Conservation (phyloP, 441 rosid species). For the Pelargonium myrrhifolium region DNA sequence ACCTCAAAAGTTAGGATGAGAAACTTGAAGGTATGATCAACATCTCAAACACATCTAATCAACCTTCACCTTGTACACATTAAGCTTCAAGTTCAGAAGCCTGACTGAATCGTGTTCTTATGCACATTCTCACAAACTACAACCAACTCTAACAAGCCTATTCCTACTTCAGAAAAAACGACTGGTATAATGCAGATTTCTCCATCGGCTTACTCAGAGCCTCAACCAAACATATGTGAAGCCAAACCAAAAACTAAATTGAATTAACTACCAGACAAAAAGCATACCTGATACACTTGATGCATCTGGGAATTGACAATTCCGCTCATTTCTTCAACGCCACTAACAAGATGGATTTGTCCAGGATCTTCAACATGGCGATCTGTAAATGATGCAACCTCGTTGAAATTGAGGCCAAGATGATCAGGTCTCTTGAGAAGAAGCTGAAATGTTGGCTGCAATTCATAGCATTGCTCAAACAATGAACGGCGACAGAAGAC, state of each 20-base stretch:
- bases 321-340: constrained; percentile 67
- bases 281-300: constrained; percentile 55
- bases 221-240: background rate
- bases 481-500: constrained; percentile 88
- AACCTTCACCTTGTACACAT: background rate
- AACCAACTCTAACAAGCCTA: constrained; percentile 1
- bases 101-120: background rate
- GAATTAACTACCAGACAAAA: constrained; percentile 6
- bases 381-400: constrained; percentile 61
- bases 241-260: constrained; percentile 3
- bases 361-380: constrained; percentile 68
- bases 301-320: constrained; percentile 51
- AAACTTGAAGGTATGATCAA: background rate
- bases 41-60: background rate
- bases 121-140: background rate
- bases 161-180: background rate
- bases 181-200: background rate
- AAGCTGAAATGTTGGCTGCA: constrained; percentile 85
- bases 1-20: background rate
- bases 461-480: constrained; percentile 93
- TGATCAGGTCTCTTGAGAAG: constrained; percentile 84
- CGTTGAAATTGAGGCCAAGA: constrained; percentile 60
- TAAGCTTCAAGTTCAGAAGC: background rate
- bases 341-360: constrained; percentile 48
- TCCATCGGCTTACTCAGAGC: background rate